Conservation (phyloP, 2,329 filamentous ascomycete species). For the Beauveria sp. region DNA sequence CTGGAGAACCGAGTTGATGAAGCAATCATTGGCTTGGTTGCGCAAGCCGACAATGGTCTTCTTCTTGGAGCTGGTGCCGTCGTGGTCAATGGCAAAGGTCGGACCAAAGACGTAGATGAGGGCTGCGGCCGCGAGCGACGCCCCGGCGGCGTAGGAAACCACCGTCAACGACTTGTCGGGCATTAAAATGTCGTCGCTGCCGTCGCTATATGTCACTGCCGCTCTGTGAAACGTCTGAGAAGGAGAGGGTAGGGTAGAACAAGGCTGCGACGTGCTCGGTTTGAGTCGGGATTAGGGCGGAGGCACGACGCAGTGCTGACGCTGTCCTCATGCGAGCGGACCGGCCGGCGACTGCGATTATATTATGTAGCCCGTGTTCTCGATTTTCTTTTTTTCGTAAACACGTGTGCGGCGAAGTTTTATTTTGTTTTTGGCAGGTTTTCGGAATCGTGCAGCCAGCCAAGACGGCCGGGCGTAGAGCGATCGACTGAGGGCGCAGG, state of each 20-base stretch:
- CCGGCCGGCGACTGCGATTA: background rate
- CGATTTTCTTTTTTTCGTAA: background rate
- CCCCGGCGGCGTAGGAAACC: slow-evolving; percentile 89
- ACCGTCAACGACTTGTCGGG: slow-evolving; percentile 30
- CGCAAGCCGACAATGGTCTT: slow-evolving; percentile 81
- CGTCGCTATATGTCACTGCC: slow-evolving; percentile 11
- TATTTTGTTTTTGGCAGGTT: too few species aligned
- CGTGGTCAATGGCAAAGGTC: slow-evolving; percentile 90
- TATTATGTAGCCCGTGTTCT: background rate
- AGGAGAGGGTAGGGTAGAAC: background rate
- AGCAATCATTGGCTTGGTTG: slow-evolving; percentile 92
- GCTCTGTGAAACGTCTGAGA: background rate
- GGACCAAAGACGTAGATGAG: slow-evolving; percentile 96
- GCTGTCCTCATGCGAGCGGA: background rate
- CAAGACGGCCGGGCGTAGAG: background rate
- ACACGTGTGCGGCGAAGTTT: background rate
- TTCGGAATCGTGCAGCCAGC: background rate
- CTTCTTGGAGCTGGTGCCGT: slow-evolving; percentile 60
- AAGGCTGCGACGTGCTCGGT: background rate
- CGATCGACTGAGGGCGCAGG: slow-evolving; percentile 1
- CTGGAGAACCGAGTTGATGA: slow-evolving; percentile 95
- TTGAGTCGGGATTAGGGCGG: slow-evolving; percentile 5
- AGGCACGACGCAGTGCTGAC: background rate
- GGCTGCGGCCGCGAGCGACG: slow-evolving; percentile 87
- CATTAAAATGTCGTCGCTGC: slow-evolving; percentile 20